phyloP scores from a whole-genome alignment of 345 rosid species.

The Angophora floribunda region DNA sequence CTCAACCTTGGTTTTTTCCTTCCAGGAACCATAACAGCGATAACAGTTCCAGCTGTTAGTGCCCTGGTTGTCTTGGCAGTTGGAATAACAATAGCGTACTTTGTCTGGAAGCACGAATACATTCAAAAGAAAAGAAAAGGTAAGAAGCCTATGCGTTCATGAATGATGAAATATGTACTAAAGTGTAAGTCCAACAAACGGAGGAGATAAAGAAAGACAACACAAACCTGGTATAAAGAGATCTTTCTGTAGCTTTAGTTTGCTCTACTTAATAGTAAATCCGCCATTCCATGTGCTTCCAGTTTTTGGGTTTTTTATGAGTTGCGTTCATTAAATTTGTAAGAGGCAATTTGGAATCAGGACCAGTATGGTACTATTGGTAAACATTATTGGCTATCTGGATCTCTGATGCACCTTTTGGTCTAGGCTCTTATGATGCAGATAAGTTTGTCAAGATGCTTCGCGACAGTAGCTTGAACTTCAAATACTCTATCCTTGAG shows the following conservation, averaged over 20 bases:
- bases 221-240: neutral
- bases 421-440: constrained; percentile 61
- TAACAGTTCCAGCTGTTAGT: constrained; percentile 64
- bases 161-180: neutral
- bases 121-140: constrained; percentile 72
- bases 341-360: neutral
- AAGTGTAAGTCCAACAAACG: neutral
- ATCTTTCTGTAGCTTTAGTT: neutral
- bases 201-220: neutral
- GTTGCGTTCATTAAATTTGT: neutral
- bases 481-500: constrained; percentile 83
- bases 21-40: constrained; percentile 48
- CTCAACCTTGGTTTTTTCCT: neutral
- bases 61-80: constrained; percentile 48
- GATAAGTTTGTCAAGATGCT: constrained; percentile 59
- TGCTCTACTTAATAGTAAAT: neutral
- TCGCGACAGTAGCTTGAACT: constrained; percentile 71
- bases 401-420: neutral
- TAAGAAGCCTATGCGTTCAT: neutral
- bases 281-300: neutral
- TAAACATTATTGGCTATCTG: neutral
- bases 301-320: neutral
- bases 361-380: neutral
- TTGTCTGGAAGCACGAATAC: constrained; percentile 52
- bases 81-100: constrained; percentile 40